Conservation (phyloP, 441 rosid genomes). For the Daphne laureola region DNA sequence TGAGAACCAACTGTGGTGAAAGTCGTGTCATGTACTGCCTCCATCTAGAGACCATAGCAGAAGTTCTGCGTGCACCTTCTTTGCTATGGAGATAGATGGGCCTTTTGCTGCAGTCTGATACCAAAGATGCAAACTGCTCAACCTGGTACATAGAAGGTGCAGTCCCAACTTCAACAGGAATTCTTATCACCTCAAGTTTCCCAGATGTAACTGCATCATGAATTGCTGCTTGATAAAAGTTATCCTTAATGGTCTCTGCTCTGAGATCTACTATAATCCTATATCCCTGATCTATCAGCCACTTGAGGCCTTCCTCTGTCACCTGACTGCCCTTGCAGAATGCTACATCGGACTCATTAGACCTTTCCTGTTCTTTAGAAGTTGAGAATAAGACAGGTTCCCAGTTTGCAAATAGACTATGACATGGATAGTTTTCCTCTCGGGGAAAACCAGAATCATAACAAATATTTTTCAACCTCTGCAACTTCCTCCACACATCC, state of each 20-base stretch:
- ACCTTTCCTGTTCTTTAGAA: constrained; percentile 41
- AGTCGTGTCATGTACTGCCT: constrained; percentile 72
- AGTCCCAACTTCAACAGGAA: constrained; percentile 75
- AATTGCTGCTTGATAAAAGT: constrained; percentile 62
- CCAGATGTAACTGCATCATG: constrained; percentile 53
- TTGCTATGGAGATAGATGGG: constrained; percentile 90
- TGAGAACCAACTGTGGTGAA: constrained; percentile 17
- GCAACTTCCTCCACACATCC: constrained; percentile 82
- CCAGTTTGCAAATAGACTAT: constrained; percentile 77
- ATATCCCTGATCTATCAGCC: constrained; percentile 73
- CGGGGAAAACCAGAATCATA: constrained; percentile 86
- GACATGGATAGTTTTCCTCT: constrained; percentile 59
- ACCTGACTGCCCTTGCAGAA: constrained; percentile 95
- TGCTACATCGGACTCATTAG: constrained; percentile 52
- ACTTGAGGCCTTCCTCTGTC: constrained; percentile 77
- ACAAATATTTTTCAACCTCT: constrained; percentile 89
- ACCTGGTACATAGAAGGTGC: constrained; percentile 95
- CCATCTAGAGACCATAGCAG: constrained; percentile 93
- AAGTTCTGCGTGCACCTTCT: constrained; percentile 90
- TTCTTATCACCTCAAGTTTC: constrained; percentile 53
- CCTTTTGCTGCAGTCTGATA: constrained; percentile 63
- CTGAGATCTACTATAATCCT: constrained; percentile 85
- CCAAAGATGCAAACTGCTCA: constrained; percentile 74
- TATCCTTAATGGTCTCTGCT: constrained; percentile 76
- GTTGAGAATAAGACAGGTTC: constrained; percentile 56